Percentiles rank a stretch among this genome's conserved stretches.
Evolutionary conservation across 2,329 filamentous ascomycete genomes (phyloP).

Genomic region (Talaromyces sp.): DNA sequence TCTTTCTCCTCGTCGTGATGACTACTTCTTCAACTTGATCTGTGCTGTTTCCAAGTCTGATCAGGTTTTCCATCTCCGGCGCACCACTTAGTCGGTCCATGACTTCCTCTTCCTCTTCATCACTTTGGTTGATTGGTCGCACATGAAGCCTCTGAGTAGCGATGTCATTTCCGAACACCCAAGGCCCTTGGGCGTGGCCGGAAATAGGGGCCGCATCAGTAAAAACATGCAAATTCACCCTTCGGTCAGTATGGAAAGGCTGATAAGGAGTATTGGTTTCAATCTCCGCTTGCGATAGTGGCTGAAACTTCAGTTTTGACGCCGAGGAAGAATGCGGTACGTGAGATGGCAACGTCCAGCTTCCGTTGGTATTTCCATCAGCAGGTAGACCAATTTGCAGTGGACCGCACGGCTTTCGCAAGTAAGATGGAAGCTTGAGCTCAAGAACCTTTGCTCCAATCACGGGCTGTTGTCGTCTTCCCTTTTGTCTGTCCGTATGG

Average conservation of each 20-base stretch:
- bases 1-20: conserved; percentile 72
- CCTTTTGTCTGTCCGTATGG: conserved; percentile 51
- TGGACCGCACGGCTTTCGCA: conserved; percentile 58
- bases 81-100: conserved; percentile 29
- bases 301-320: conserved; percentile 43
- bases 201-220: conserved; percentile 41
- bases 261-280: conserved; percentile 95
- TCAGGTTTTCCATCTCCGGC: conserved; percentile 48
- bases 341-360: conserved; percentile 41
- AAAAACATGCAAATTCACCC: conserved; percentile 75
- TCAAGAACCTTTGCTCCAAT: conserved; percentile 60
- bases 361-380: conserved; percentile 31
- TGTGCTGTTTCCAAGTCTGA: conserved; percentile 51
- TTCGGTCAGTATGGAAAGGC: conserved; percentile 87
- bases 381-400: conserved; percentile 56
- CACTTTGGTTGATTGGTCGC: conserved; percentile 41
- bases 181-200: conserved; percentile 34
- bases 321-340: conserved; percentile 42
- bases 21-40: conserved; percentile 72
- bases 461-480: conserved; percentile 52
- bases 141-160: conserved; percentile 48
- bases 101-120: conserved; percentile 32
- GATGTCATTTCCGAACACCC: conserved; percentile 55
- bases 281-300: conserved; percentile 78
- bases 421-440: conserved; percentile 61